These are phyloP conservation scores for Suillus cothurnatus DNA, from an alignment of 768 basidiomycete species.

Conservation along the genomic window DNA sequence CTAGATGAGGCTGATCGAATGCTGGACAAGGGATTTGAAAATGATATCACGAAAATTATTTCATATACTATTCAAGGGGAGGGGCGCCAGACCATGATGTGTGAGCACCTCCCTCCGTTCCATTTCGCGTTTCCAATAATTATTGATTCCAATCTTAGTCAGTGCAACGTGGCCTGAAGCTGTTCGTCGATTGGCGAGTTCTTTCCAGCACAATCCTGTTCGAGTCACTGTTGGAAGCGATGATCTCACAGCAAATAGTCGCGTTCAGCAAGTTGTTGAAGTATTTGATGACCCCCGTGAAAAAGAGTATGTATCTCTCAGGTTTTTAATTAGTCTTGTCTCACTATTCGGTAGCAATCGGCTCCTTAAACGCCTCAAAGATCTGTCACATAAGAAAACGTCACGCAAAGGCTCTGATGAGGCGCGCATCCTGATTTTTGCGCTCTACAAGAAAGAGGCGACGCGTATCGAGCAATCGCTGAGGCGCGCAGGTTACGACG, in stretches of 20 bases:
- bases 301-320: conserved; percentile 70
- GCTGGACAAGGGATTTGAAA: conserved; percentile 98
- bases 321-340: neutral
- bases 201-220: conserved; percentile 84
- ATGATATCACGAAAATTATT: conserved; percentile 93
- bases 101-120: conserved; percentile 48
- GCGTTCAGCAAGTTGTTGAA: conserved; percentile 91
- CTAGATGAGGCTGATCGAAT: conserved; percentile 98
- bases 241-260: conserved; percentile 90
- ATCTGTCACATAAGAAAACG: conserved; percentile 63
- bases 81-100: conserved; percentile 93
- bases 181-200: conserved; percentile 83
- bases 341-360: conserved; percentile 49
- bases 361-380: conserved; percentile 56
- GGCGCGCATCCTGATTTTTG: conserved; percentile 86
- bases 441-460: conserved; percentile 97
- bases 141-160: conserved; percentile 47
- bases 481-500: conserved; percentile 70
- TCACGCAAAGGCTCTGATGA: conserved; percentile 49
- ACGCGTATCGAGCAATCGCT: conserved; percentile 86
- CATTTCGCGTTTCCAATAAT: neutral
- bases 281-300: conserved; percentile 84
- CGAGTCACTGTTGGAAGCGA: conserved; percentile 95
- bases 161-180: conserved; percentile 99
- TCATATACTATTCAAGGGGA: conserved; percentile 63